A percentile compares a stretch with the other conserved stretches of the same genome.
These are phyloP conservation scores for Phylloporus sp. DNA, from an alignment of 768 basidiomycete species.

Conservation along the genomic window DNA sequence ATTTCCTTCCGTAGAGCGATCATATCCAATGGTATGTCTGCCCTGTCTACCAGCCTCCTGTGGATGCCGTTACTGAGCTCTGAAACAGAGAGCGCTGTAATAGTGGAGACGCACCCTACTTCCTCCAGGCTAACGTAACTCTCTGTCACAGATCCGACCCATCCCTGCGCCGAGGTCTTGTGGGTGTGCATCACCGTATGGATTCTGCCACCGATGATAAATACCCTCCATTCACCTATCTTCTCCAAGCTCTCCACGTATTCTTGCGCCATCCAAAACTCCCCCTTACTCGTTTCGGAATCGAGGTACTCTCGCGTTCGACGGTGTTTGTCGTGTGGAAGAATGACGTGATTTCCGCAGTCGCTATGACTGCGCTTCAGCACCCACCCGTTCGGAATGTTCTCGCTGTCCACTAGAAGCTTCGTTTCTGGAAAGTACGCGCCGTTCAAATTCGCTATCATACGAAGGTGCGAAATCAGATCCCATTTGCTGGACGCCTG, in stretches of 20 bases:
- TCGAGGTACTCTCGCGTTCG: background rate
- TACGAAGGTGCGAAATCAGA: background rate
- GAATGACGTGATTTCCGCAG: background rate
- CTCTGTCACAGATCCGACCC: no score
- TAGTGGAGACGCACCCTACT: no score
- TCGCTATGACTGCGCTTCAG: background rate
- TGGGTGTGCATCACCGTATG: background rate
- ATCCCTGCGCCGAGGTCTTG: background rate
- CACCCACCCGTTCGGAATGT: background rate
- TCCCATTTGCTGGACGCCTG: no score
- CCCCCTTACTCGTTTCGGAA: no score
- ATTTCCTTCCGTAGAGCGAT: no score
- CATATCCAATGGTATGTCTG: no score
- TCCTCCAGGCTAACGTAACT: no score
- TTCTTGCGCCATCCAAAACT: conserved; percentile 7
- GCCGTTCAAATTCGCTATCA: background rate
- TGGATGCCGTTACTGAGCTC: no score
- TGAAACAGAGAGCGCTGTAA: no score
- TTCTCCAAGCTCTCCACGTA: background rate
- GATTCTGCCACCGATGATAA: background rate
- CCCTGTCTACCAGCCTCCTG: no score
- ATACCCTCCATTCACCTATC: conserved; percentile 1
- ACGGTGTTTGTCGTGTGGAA: background rate
- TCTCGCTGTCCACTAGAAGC: no score
- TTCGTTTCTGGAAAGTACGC: background rate